A percentile compares a stretch with the other conserved stretches of the same genome.
Conservation (phyloP, 2,329 filamentous ascomycete species). For the Davidsoniella virescens region DNA sequence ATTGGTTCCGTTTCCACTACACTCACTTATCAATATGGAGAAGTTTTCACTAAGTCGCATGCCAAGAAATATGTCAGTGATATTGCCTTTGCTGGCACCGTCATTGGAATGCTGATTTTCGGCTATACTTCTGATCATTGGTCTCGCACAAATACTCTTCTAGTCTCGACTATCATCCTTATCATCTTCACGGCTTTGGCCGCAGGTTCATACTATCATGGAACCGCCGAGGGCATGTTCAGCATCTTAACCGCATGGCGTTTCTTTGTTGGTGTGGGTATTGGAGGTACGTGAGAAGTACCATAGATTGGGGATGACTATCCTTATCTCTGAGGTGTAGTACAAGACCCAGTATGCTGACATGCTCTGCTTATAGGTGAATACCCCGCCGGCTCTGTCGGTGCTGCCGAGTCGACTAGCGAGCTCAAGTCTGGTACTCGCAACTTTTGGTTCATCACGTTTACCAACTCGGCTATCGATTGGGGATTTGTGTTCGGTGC, state of each 20-base stretch:
- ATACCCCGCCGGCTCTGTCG: conserved; percentile 71
- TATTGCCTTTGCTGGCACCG: conserved; percentile 76
- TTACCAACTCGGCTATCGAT: conserved; percentile 65
- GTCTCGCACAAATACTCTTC: conserved; percentile 67
- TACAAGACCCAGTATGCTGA: not conserved
- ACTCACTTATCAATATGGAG: conserved; percentile 50
- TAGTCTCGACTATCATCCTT: conserved; percentile 67
- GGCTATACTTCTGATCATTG: conserved; percentile 70
- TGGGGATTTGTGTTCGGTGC: conserved; percentile 67
- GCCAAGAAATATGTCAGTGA: conserved; percentile 61
- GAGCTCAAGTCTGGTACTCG: conserved; percentile 65
- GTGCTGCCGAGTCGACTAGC: conserved; percentile 67
- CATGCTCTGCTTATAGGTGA: conserved; percentile 31
- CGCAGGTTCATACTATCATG: conserved; percentile 60
- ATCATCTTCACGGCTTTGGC: conserved; percentile 71
- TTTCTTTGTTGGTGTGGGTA: conserved; percentile 69
- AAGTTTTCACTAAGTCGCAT: conserved; percentile 49
- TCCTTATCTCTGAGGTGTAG: not conserved
- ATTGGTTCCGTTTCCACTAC: conserved; percentile 79
- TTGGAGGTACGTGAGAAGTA: conserved; percentile 37
- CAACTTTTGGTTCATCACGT: conserved; percentile 85
- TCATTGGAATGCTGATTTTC: conserved; percentile 66
- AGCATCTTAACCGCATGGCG: conserved; percentile 64
- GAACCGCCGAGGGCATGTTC: conserved; percentile 54
- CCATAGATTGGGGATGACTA: not conserved